A percentile compares a stretch with the other conserved stretches of the same genome.
Conservation (phyloP, 1,139 yeast genomes). For the Yamadazyma diddensiae region DNA sequence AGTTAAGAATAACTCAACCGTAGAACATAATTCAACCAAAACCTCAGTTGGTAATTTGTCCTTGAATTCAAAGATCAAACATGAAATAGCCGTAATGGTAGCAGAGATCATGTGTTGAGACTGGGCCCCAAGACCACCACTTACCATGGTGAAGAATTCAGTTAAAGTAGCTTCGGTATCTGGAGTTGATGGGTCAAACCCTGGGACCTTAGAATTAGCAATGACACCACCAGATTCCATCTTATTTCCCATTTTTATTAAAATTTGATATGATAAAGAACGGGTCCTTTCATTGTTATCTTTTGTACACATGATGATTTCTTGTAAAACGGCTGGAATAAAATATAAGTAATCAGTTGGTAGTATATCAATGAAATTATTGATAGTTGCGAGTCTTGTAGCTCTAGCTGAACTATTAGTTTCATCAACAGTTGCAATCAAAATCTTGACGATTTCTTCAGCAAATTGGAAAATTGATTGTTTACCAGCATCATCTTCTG, state of each 20-base stretch:
- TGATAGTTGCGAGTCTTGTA: conserved; percentile 70
- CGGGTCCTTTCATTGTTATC: conserved; percentile 92
- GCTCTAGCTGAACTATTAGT: conserved; percentile 79
- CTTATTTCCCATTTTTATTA: conserved; percentile 77
- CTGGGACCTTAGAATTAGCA: conserved; percentile 64
- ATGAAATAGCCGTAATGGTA: conserved; percentile 84
- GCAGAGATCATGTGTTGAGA: conserved; percentile 96
- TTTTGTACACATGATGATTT: conserved; percentile 87
- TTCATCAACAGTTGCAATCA: conserved; percentile 55
- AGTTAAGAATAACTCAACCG: conserved; percentile 85
- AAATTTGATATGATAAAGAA: conserved; percentile 70
- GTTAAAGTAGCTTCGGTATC: conserved; percentile 66
- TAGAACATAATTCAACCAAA: conserved; percentile 74
- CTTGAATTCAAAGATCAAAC: conserved; percentile 84
- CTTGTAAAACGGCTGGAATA: conserved; percentile 80
- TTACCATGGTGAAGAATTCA: conserved; percentile 87
- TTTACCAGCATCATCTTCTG: conserved; percentile 67
- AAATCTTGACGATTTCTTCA: conserved; percentile 55
- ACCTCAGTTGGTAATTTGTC: conserved; percentile 53
- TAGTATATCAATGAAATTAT: conserved; percentile 54
- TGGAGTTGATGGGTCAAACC: conserved; percentile 60
- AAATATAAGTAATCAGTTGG: conserved; percentile 67
- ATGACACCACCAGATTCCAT: conserved; percentile 74
- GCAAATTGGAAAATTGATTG: conserved; percentile 50
- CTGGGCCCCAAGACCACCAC: conserved; percentile 95